phyloP scores from a whole-genome alignment of 2,329 filamentous ascomycete species.

The Fusarium cicatricum region DNA sequence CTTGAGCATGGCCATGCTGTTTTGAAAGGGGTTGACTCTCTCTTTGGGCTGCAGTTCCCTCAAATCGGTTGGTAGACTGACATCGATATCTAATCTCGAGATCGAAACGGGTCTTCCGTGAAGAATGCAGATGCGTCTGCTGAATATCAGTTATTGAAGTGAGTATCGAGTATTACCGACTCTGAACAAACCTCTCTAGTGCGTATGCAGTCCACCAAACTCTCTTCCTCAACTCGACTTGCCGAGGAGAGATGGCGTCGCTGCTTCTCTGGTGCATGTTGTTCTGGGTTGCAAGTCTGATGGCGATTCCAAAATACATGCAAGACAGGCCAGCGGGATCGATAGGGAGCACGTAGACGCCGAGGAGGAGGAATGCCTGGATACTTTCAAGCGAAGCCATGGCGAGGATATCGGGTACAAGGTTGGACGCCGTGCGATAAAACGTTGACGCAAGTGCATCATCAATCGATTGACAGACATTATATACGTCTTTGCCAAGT shows the following conservation, averaged over 20 bases:
- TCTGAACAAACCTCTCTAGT: constrained; percentile 25
- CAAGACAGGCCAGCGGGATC: constrained; percentile 34
- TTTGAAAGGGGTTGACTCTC: constrained; percentile 32
- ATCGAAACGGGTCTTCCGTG: constrained; percentile 35
- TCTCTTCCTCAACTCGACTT: constrained; percentile 27
- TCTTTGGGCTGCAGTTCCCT: constrained; percentile 20
- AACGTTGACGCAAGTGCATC: constrained; percentile 24
- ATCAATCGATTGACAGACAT: constrained; percentile 25
- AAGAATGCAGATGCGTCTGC: constrained; percentile 30
- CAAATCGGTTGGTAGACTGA: constrained; percentile 18
- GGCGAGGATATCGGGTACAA: constrained; percentile 27
- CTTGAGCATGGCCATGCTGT: constrained; percentile 22
- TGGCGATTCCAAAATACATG: constrained; percentile 36
- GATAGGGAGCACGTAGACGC: constrained; percentile 29
- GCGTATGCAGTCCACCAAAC: constrained; percentile 39
- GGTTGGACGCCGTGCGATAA: constrained; percentile 20
- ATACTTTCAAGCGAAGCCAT: constrained; percentile 30
- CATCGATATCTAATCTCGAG: constrained; percentile 15
- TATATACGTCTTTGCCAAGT: constrained; percentile 8
- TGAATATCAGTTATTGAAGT: not conserved
- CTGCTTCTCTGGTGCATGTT: constrained; percentile 19
- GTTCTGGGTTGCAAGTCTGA: constrained; percentile 30
- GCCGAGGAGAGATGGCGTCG: not conserved
- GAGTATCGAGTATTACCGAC: not conserved
- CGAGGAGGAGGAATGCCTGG: constrained; percentile 32